These are phyloP conservation scores for Penicillium brasilianum DNA, from an alignment of 2,329 filamentous ascomycete species.

Conservation along the genomic window DNA sequence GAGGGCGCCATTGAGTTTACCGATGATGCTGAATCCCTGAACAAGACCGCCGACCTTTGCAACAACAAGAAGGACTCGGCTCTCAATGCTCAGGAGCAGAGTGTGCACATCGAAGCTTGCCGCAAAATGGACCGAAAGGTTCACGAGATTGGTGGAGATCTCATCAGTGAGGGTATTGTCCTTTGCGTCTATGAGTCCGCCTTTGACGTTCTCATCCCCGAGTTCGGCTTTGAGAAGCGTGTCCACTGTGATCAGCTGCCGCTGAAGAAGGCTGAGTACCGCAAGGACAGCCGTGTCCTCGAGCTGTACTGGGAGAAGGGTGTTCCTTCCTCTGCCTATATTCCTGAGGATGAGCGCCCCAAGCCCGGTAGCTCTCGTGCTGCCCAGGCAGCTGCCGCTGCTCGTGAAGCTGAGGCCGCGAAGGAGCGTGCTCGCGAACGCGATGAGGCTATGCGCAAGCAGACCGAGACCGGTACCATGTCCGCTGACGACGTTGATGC, in stretches of 20 bases:
- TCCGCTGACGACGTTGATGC: conserved; percentile 92
- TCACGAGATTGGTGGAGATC: conserved; percentile 82
- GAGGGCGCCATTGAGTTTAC: conserved; percentile 81
- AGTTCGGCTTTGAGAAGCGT: conserved; percentile 98
- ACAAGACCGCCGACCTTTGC: conserved; percentile 92
- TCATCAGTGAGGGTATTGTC: conserved; percentile 94
- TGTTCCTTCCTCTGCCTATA: conserved; percentile 91
- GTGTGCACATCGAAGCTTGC: conserved; percentile 97
- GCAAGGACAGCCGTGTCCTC: conserved; percentile 91
- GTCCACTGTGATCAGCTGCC: conserved; percentile 98
- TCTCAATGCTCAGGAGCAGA: conserved; percentile 96
- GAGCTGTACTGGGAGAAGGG: conserved; percentile 99
- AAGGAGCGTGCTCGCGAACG: conserved; percentile 82
- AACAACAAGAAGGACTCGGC: conserved; percentile 99
- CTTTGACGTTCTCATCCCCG: conserved; percentile 96
- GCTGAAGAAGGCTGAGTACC: conserved; percentile 97
- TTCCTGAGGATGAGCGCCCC: conserved; percentile 94
- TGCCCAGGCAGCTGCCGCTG: conserved; percentile 75
- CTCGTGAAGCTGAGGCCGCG: conserved; percentile 79
- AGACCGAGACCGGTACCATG: conserved; percentile 93
- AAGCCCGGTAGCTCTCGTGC: conserved; percentile 79
- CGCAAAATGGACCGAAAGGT: conserved; percentile 92
- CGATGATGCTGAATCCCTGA: conserved; percentile 85
- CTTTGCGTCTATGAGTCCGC: conserved; percentile 98
- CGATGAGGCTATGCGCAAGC: conserved; percentile 88